phyloP scores from a whole-genome alignment of 768 basidiomycete species.

The Agrocybe pediades region DNA sequence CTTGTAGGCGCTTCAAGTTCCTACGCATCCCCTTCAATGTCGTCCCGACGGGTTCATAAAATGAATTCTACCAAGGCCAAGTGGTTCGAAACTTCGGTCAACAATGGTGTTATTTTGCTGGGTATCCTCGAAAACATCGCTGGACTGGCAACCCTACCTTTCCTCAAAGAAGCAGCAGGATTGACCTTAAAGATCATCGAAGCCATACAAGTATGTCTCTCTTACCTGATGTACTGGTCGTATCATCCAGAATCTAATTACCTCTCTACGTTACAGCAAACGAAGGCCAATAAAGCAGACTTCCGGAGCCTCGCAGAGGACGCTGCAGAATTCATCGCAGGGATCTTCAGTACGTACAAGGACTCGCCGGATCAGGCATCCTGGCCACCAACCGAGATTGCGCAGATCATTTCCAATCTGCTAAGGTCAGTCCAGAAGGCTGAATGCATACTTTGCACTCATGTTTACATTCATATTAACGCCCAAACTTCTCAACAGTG shows the following conservation, averaged over 20 bases:
- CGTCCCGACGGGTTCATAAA: not conserved
- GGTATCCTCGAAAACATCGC: conserved; percentile 13
- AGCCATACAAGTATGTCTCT: conserved; percentile 16
- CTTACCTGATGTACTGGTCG: not conserved
- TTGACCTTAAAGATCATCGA: conserved; percentile 14
- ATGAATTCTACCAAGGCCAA: not conserved
- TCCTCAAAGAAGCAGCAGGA: conserved; percentile 18
- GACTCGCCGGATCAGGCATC: conserved; percentile 1
- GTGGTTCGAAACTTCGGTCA: conserved; percentile 3
- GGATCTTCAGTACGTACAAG: conserved; percentile 14
- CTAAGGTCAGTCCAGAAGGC: conserved; percentile 3
- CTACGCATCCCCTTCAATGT: not conserved
- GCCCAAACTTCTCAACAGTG: conserved; percentile 3
- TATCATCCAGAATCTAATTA: not conserved
- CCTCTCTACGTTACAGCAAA: not conserved
- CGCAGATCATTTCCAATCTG: conserved; percentile 7
- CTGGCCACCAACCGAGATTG: conserved; percentile 14
- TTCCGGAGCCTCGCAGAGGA: conserved; percentile 13
- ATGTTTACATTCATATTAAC: no score
- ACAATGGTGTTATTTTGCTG: conserved; percentile 5
- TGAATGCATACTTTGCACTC: no score
- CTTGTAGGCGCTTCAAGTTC: not conserved
- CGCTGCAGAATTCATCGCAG: conserved; percentile 9
- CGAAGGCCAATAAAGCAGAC: conserved; percentile 18
- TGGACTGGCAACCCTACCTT: conserved; percentile 17